Percentiles rank a stretch among this genome's conserved stretches.
phyloP scores from a whole-genome alignment of 2,329 filamentous ascomycete genomes.

The Stachybotrys elegans region DNA sequence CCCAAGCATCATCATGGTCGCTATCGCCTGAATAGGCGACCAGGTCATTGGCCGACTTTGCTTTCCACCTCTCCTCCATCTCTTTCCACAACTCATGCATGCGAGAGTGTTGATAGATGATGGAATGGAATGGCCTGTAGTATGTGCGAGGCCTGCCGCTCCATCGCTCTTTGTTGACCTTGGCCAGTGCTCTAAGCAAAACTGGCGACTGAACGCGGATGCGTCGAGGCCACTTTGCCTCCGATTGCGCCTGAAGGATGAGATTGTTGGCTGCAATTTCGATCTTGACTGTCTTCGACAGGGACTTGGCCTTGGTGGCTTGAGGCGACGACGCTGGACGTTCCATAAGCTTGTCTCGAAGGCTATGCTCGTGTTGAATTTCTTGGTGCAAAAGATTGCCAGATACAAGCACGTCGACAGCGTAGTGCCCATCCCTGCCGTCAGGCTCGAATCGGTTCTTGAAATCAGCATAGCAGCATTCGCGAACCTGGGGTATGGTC shows the following conservation, averaged over 20 bases:
- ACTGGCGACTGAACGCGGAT: background rate
- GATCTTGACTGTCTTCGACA: background rate
- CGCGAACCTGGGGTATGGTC: background rate
- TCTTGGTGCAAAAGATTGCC: background rate
- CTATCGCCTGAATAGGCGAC: background rate
- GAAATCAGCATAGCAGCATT: background rate
- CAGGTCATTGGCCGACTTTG: background rate
- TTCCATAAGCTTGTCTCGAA: background rate
- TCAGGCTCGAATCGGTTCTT: background rate
- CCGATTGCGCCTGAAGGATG: background rate
- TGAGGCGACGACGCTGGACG: background rate
- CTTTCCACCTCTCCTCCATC: background rate
- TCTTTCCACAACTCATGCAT: background rate
- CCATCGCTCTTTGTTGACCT: background rate
- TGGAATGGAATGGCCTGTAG: background rate
- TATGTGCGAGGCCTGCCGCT: background rate
- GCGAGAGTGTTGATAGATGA: background rate
- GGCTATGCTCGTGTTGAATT: background rate
- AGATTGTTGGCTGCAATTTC: background rate
- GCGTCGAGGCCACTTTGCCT: background rate
- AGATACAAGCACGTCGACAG: background rate
- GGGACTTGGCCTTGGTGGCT: background rate
- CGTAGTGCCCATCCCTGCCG: background rate
- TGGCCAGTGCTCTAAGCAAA: background rate
- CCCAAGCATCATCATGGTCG: background rate